A percentile compares a stretch with the other conserved stretches of the same genome.
Evolutionary conservation across 495 filamentous ascomycete species (phyloP).

Genomic region (Penicillium paxilli): DNA sequence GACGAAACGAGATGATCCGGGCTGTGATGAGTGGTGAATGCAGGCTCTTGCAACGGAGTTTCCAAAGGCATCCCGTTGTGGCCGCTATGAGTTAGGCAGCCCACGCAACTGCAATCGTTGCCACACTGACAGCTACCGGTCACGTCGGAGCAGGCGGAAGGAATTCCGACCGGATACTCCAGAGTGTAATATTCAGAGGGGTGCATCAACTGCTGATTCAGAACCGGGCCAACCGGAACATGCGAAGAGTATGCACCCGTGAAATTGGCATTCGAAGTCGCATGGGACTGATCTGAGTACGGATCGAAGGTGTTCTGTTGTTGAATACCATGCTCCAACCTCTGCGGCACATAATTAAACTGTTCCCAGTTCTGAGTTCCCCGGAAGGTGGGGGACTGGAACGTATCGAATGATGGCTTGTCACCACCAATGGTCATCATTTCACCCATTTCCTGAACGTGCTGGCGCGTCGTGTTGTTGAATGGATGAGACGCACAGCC

Average conservation of each 20-base stretch:
- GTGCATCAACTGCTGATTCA: conserved; percentile 39
- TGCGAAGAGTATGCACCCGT: conserved; percentile 32
- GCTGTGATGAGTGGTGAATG: neutral
- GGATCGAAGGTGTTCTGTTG: neutral
- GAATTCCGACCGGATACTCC: conserved; percentile 45
- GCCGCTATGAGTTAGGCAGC: conserved; percentile 51
- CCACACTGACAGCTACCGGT: conserved; percentile 52
- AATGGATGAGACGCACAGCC: conserved; percentile 71
- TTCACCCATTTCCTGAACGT: conserved; percentile 54
- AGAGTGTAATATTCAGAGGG: conserved; percentile 46
- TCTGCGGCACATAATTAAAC: neutral
- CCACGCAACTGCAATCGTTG: conserved; percentile 49
- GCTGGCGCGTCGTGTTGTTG: conserved; percentile 67
- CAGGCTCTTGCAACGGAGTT: conserved; percentile 4
- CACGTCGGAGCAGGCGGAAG: conserved; percentile 40
- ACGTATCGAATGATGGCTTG: conserved; percentile 17
- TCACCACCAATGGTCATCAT: conserved; percentile 40
- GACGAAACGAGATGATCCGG: conserved; percentile 2
- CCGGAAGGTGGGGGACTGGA: conserved; percentile 2
- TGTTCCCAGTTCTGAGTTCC: neutral
- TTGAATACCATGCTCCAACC: neutral
- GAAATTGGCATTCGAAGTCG: conserved; percentile 10
- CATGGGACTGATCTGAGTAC: conserved; percentile 5
- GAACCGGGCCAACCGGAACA: conserved; percentile 19
- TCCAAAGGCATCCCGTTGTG: conserved; percentile 40